Percentiles rank a stretch among this genome's conserved stretches.
These are phyloP conservation scores for Penicillium alfredii DNA, from an alignment of 495 filamentous ascomycete species.

Conservation along the genomic window DNA sequence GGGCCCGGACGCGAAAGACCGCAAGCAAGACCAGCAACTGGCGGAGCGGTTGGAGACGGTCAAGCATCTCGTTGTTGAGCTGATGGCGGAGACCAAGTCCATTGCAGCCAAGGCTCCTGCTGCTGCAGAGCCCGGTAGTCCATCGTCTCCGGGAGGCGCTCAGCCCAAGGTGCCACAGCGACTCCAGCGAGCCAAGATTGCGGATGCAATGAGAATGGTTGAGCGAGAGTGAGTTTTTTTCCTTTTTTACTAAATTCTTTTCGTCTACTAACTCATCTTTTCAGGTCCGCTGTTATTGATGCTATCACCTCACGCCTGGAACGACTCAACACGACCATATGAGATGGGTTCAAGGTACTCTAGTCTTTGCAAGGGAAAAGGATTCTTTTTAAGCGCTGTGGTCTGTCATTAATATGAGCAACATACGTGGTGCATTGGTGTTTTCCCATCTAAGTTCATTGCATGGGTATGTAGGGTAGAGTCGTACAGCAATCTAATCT, in stretches of 20 bases:
- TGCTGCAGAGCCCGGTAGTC: conserved; percentile 24
- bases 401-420: too few species aligned
- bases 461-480: not conserved
- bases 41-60: conserved; percentile 38
- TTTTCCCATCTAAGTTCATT: too few species aligned
- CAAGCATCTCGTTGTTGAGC: conserved; percentile 42
- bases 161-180: conserved; percentile 56
- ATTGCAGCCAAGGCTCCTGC: conserved; percentile 26
- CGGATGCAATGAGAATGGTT: conserved; percentile 63
- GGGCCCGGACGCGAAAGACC: conserved; percentile 14
- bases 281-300: conserved; percentile 36
- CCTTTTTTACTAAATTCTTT: not conserved
- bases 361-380: too few species aligned
- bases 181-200: conserved; percentile 60
- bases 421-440: too few species aligned
- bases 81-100: conserved; percentile 45
- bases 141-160: conserved; percentile 22
- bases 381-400: too few species aligned
- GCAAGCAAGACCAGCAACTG: conserved; percentile 25
- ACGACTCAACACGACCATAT: conserved; percentile 31
- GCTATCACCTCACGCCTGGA: conserved; percentile 37
- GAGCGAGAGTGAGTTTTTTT: conserved; percentile 54
- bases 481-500: not conserved
- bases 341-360: too few species aligned
- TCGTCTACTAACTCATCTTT: conserved; percentile 7